A percentile compares a stretch with the other conserved stretches of the same genome.
These are phyloP conservation scores for Globisporangium orthogonon DNA, from an alignment of 352 stramenopile species.

Conservation along the genomic window DNA sequence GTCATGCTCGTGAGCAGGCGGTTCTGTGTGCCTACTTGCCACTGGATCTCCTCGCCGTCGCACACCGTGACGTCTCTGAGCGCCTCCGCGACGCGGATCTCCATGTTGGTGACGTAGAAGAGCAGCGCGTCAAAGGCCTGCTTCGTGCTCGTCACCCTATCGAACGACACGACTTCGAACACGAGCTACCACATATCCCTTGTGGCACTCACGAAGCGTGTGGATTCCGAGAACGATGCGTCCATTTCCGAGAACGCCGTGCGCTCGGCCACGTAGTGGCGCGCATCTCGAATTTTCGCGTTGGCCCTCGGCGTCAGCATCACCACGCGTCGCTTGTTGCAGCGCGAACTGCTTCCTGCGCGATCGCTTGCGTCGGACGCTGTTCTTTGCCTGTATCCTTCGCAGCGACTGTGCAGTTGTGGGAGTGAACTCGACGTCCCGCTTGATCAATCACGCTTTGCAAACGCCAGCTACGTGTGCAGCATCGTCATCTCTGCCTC, in stretches of 20 bases:
- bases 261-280: background rate
- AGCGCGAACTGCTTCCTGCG: background rate
- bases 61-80: background rate
- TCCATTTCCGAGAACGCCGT: background rate
- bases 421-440: background rate
- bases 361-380: background rate
- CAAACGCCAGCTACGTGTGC: background rate
- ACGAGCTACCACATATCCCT: background rate
- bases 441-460: background rate
- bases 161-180: background rate
- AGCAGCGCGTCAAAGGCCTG: conserved; percentile 1
- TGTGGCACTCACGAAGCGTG: background rate
- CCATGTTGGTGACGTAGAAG: conserved; percentile 3
- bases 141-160: background rate
- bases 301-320: background rate
- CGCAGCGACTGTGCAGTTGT: background rate
- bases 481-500: background rate
- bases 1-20: background rate
- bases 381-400: background rate
- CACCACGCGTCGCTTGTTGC: background rate
- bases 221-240: background rate
- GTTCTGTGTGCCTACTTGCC: background rate
- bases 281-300: background rate
- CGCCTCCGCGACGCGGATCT: conserved; percentile 4
- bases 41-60: background rate